A percentile compares a stretch with the other conserved stretches of the same genome.
Evolutionary conservation across 345 rosid species (phyloP).

Genomic region (Hypericum androsaemum): DNA sequence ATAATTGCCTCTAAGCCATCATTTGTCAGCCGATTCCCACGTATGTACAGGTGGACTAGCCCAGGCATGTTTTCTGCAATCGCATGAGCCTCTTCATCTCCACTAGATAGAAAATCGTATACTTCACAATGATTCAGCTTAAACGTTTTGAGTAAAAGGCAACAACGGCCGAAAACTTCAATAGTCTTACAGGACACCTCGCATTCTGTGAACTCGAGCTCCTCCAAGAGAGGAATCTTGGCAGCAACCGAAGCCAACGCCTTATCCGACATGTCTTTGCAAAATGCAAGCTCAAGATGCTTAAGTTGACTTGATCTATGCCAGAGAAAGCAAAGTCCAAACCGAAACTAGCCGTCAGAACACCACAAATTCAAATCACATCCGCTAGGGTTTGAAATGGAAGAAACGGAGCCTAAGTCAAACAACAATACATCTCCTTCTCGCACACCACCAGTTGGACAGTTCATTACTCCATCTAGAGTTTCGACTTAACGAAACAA

Average conservation of each 20-base stretch:
- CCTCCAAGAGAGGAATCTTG: slow-evolving; percentile 47
- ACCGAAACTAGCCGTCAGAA: slow-evolving; percentile 3
- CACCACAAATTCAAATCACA: background rate
- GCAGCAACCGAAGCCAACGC: slow-evolving; percentile 32
- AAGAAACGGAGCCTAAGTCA: too few species aligned
- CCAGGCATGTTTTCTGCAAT: slow-evolving; percentile 7
- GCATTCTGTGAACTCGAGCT: slow-evolving; percentile 40
- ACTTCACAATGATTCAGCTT: background rate
- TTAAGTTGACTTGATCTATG: slow-evolving; percentile 40
- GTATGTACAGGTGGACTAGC: background rate
- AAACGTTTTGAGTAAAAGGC: slow-evolving; percentile 4
- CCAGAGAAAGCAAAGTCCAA: background rate
- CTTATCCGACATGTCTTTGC: slow-evolving; percentile 26
- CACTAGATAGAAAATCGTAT: background rate
- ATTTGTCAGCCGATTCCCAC: slow-evolving; percentile 6
- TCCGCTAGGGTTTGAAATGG: too few species aligned
- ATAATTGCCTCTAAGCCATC: slow-evolving; percentile 8
- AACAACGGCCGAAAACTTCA: slow-evolving; percentile 21
- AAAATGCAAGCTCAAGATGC: slow-evolving; percentile 29
- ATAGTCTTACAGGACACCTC: slow-evolving; percentile 17
- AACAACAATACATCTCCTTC: too few species aligned
- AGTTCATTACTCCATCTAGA: too few species aligned
- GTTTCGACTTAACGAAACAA: too few species aligned
- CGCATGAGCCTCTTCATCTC: background rate
- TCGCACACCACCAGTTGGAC: too few species aligned